Percentiles rank a stretch among this genome's conserved stretches.
phyloP scores from a whole-genome alignment of 1,284 basidiomycete species.

The Cutaneotrichosporon mucoides region DNA sequence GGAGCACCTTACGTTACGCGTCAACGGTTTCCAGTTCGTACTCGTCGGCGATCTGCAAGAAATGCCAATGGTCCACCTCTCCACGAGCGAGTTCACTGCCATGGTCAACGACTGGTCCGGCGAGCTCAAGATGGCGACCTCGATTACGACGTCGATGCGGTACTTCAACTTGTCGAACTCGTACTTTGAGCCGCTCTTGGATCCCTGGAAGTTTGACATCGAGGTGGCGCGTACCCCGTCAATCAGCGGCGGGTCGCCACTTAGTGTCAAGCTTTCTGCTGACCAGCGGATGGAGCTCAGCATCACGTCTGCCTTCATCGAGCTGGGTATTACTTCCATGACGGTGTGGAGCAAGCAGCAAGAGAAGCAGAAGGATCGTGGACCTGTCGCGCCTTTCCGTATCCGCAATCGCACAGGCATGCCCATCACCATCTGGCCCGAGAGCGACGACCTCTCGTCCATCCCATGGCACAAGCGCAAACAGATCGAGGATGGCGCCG shows the following conservation, averaged over 20 bases:
- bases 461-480: constrained; percentile 34
- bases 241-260: constrained; percentile 54
- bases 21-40: constrained; percentile 89
- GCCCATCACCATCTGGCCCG: constrained; percentile 74
- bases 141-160: constrained; percentile 75
- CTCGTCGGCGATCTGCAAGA: constrained; percentile 94
- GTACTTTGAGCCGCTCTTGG: constrained; percentile 99
- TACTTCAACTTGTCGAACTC: constrained; percentile 98
- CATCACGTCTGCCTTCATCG: constrained; percentile 84
- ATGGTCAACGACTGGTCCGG: constrained; percentile 89
- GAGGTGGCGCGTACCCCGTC: constrained; percentile 36
- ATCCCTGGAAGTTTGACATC: constrained; percentile 89
- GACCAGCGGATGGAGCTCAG: constrained; percentile 87
- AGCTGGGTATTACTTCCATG: constrained; percentile 71
- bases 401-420: constrained; percentile 92
- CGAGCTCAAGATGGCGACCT: constrained; percentile 77
- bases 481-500: constrained; percentile 62
- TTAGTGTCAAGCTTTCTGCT: constrained; percentile 66
- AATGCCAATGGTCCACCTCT: constrained; percentile 87
- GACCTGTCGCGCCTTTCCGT: constrained; percentile 87
- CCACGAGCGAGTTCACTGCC: constrained; percentile 78
- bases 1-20: constrained; percentile 76
- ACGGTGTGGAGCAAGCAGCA: constrained; percentile 70
- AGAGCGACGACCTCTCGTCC: constrained; percentile 45
- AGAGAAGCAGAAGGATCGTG: constrained; percentile 66